Evolutionary conservation across 371 early-diverging fungal genomes (phyloP).

Genomic region (Vairimorpha ceranae): DNA sequence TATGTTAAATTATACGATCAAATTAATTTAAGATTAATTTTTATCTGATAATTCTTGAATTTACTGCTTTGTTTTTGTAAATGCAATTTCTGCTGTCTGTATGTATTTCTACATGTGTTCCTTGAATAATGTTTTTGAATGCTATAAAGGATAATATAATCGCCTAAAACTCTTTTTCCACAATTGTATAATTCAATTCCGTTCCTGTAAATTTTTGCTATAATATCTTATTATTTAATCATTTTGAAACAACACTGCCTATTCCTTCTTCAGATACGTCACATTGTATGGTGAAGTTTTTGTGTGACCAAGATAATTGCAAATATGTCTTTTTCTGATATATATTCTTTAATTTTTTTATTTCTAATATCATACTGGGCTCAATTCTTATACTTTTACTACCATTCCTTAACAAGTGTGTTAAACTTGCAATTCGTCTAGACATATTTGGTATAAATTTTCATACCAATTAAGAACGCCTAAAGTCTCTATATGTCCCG

Average conservation of each 20-base stretch:
- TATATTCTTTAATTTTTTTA: not conserved
- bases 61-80: not conserved
- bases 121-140: conserved; percentile 22
- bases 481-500: not conserved
- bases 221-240: conserved; percentile 17
- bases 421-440: not conserved
- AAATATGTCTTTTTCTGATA: not conserved
- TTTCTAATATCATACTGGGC: not conserved
- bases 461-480: conserved; percentile 14
- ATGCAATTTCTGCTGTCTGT: conserved; percentile 19
- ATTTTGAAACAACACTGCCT: conserved; percentile 44
- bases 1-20: conserved; percentile 3
- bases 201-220: conserved; percentile 14
- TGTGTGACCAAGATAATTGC: not conserved
- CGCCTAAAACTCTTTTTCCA: conserved; percentile 23
- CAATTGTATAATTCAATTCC: conserved; percentile 33
- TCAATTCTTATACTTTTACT: not conserved
- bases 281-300: conserved; percentile 31
- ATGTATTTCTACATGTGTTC: not conserved
- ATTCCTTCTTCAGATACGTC: conserved; percentile 43
- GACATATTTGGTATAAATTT: conserved; percentile 35
- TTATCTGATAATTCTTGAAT: conserved; percentile 10
- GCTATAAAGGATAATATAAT: conserved; percentile 3
- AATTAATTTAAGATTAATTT: conserved; percentile 20
- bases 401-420: not conserved